Base-by-base conservation (phyloP, 2,329 filamentous ascomycete species). In the Hypoxylon rubiginosum region DNA sequence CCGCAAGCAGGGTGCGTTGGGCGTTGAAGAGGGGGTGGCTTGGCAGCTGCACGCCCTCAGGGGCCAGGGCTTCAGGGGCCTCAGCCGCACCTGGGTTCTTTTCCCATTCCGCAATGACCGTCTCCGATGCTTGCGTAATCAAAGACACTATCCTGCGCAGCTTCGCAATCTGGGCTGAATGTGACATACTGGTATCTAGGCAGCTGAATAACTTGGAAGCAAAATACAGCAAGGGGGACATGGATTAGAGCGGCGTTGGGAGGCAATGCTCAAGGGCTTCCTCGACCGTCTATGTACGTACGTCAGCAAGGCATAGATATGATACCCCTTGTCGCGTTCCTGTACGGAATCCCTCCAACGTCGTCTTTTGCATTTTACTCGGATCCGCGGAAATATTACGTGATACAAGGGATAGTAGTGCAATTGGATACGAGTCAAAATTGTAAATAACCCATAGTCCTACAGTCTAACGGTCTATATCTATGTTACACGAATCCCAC, bases 21-120 rank as follows among this genome's bases (percentile, higher is more conserved):
- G 54, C 54, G 3, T 49, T 17, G 19, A 19, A 57, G 26, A 48
- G 30, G 7, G 15, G 6, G 19, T 45, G 26, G 11, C n/a, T 48
- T 36, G 54, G 54, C 11, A 46, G 36, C 21, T 41, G 36, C 11
- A 41, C 36, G n/a, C 36, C n/a, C n/a, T n/a, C n/a, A n/a, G n/a
- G n/a, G n/a, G n/a, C n/a, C n/a, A n/a, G n/a, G n/a, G n/a, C 11
- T 6, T 41, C 11, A 41, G n/a, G 36, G 36, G 11, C n/a, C n/a
- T 41, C 11, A 41, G 36, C 36, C n/a, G 36, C 11, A 10, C 3
- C 36, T 41, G 36, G 5, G 11, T 41, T 41, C 3, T 41, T 41
- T 17, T 41, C 36, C 36, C 36, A 41, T 41, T 41, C 36, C n/a
- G 36, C n/a, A 41, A 41, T 41, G 36, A 41, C 4, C 36, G 36